Percentiles rank a stretch among this genome's conserved stretches.
These are phyloP conservation scores for Ziziphus jujuba DNA, from an alignment of 306 rosid genomes.

Conservation along the genomic window DNA sequence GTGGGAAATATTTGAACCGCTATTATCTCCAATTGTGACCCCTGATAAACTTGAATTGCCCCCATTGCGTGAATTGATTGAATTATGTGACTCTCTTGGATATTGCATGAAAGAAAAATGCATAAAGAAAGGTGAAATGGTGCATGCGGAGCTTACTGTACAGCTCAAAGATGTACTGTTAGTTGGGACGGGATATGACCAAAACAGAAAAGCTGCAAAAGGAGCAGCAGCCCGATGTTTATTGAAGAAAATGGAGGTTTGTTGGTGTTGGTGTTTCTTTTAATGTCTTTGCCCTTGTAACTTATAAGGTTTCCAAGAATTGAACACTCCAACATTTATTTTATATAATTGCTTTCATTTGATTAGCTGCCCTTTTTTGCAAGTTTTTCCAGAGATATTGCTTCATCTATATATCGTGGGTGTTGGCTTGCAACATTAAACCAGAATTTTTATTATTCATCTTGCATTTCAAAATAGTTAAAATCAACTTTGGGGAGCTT, in stretches of 20 bases:
- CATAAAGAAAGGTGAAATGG: conserved; percentile 46
- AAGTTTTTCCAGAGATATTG: background rate
- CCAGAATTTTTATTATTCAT: no score
- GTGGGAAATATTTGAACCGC: conserved; percentile 77
- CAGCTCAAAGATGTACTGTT: conserved; percentile 61
- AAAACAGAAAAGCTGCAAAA: conserved; percentile 57
- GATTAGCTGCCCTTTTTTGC: background rate
- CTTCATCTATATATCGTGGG: background rate
- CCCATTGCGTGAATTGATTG: conserved; percentile 63
- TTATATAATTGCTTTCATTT: background rate
- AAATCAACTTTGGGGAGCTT: no score
- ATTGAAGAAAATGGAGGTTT: conserved; percentile 76
- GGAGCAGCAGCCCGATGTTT: conserved; percentile 79
- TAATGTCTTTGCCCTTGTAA: conserved; percentile 8
- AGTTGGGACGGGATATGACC: conserved; percentile 53
- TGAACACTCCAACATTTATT: background rate
- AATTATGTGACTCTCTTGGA: conserved; percentile 73
- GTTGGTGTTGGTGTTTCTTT: conserved; percentile 30
- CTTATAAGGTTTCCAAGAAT: background rate
- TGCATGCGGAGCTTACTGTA: conserved; percentile 56
- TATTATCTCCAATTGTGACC: conserved; percentile 88
- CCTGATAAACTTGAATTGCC: conserved; percentile 93
- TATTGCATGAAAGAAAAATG: conserved; percentile 60
- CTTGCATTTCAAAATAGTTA: no score
- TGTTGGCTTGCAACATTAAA: background rate